phyloP scores from a whole-genome alignment of 2,329 filamentous ascomycete genomes.

The Botrytis byssoidea region DNA sequence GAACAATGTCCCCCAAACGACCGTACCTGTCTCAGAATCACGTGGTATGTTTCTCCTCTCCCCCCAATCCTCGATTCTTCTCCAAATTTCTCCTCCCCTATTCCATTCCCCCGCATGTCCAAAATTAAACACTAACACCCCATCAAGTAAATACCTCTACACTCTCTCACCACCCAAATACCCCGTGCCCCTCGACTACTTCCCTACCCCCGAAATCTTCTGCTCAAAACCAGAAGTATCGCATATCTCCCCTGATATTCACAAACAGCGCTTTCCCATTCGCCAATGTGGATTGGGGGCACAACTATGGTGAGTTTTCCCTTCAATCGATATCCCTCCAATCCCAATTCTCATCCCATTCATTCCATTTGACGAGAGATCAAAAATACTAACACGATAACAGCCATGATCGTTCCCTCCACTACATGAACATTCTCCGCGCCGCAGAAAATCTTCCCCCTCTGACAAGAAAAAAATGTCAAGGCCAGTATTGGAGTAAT shows the following conservation, averaged over 20 bases:
- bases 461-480: not conserved
- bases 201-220: conserved; percentile 15
- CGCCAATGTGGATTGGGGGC: not conserved
- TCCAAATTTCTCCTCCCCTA: no score
- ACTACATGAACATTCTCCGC: not conserved
- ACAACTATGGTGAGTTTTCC: not conserved
- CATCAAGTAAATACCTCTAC: conserved; percentile 32
- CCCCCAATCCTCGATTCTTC: conserved; percentile 18
- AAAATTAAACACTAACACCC: not conserved
- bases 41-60: conserved; percentile 35
- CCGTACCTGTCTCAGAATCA: conserved; percentile 32
- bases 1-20: conserved; percentile 31
- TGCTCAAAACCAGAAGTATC: conserved; percentile 18
- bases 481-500: no score
- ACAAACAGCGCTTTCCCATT: not conserved
- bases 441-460: not conserved
- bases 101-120: not conserved
- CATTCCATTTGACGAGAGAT: not conserved
- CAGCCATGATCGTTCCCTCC: not conserved
- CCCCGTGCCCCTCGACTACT: conserved; percentile 23
- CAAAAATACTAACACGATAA: not conserved
- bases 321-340: not conserved
- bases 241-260: not conserved
- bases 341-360: no score
- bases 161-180: conserved; percentile 20